Evolutionary conservation across 1,284 basidiomycete species (phyloP), one percentile per base, ranked within the genome.

Genomic region (Phlebopus sp.): DNA sequence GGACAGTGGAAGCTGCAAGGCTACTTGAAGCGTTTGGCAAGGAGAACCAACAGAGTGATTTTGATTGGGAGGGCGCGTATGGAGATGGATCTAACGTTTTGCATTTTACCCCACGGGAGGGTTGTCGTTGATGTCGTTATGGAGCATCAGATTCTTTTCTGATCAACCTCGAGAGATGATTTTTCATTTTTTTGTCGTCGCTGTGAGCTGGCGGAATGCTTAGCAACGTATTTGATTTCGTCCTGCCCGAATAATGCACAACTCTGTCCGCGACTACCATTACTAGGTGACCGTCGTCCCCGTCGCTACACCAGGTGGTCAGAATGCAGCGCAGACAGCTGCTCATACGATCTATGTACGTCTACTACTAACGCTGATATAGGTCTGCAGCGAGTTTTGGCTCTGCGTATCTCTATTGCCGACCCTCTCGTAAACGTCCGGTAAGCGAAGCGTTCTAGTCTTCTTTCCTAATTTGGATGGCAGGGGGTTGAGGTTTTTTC

Each of bases 71-170:
- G 3, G 65, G 49, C 19, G 66, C 57, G 15, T 89, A 88, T 57
- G 84, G 84, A 6, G 56, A 67, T 44, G 86, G 85, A 1, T 86
- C 71, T 52, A 81, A 88, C 60, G 81, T 88, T 3, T 57, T 87
- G 48, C 78, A 88, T 71, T 81, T 86, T 53, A 62, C 50, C 36
- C 35, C 51, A 41, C 55, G 53, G 38, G 50, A 47, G 37, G 42
- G 42, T n/a, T 60, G 47, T 64, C 44, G 29, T 23, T 36, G 29
- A 40, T 41, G 29, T 46, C 17, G 41, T 43, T 52, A 18, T n/a
- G n/a, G n/a, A 18, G 25, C 36, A n/a, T 44, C 10, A 18, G 45
- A 57, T 50, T 49, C 52, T 56, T 49, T 38, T 46, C 36, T 37
- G 31, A 47, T 47, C 15, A 10, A 49, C 23, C 21, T 43, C 44